Evolutionary conservation across 371 early-diverging fungal species (phyloP).

Genomic region (Coemansia sp.): DNA sequence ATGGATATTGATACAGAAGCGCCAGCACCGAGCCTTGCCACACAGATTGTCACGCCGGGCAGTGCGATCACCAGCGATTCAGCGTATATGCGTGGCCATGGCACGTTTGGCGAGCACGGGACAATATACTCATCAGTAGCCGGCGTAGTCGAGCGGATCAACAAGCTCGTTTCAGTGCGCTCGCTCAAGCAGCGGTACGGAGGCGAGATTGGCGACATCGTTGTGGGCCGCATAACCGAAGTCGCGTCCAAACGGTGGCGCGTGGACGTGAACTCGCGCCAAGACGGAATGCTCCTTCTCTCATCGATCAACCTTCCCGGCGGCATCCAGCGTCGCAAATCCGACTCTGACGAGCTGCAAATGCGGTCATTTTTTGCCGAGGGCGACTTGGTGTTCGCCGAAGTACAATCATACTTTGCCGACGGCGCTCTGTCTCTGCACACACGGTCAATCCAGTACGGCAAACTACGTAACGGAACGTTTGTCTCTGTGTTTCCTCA

Average conservation of each 20-base stretch:
- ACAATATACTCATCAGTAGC: slow-evolving; percentile 80
- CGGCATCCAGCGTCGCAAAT: slow-evolving; percentile 95
- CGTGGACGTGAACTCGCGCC: slow-evolving; percentile 88
- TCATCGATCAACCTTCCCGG: slow-evolving; percentile 97
- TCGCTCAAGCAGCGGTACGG: slow-evolving; percentile 84
- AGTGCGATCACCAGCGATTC: slow-evolving; percentile 80
- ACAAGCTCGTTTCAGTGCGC: slow-evolving; percentile 91
- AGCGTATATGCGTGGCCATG: slow-evolving; percentile 89
- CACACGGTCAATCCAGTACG: slow-evolving; percentile 94
- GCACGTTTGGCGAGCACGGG: slow-evolving; percentile 77
- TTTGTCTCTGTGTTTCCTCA: slow-evolving; percentile 82
- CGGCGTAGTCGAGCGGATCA: slow-evolving; percentile 92
- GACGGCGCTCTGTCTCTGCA: slow-evolving; percentile 92
- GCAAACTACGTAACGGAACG: slow-evolving; percentile 92
- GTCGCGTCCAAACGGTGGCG: slow-evolving; percentile 95
- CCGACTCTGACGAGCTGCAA: slow-evolving; percentile 96
- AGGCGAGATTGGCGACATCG: slow-evolving; percentile 98
- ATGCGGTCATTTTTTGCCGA: slow-evolving; percentile 96
- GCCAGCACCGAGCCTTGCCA: slow-evolving; percentile 32
- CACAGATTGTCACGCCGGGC: slow-evolving; percentile 80
- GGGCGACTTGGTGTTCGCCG: slow-evolving; percentile 96
- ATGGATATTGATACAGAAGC: slow-evolving; percentile 39
- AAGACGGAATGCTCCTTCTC: slow-evolving; percentile 86
- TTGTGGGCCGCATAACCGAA: slow-evolving; percentile 95
- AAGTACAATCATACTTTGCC: slow-evolving; percentile 88